phyloP scores from a whole-genome alignment of 768 basidiomycete genomes.

The Podaxis sp. region DNA sequence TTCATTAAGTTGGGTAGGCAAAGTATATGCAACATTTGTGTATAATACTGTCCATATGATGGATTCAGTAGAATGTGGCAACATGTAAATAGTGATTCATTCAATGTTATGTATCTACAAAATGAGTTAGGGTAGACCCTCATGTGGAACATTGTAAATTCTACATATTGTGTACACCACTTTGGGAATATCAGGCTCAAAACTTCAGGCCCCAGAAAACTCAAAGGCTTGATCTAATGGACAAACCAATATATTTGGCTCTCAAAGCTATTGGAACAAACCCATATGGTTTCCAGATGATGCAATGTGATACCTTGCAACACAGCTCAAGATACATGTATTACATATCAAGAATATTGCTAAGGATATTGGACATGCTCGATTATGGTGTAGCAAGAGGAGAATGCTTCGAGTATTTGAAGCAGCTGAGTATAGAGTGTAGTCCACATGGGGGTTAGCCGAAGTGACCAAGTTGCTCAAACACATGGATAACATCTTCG shows the following conservation, averaged over 20 bases:
- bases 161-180: conserved; percentile 3
- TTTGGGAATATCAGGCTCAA: not conserved
- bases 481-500: not conserved
- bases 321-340: not conserved
- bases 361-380: not conserved
- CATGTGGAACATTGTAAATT: conserved; percentile 5
- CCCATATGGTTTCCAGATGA: not conserved
- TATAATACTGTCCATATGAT: no score
- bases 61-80: no score
- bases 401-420: not conserved
- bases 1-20: no score
- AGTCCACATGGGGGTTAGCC: not conserved
- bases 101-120: no score
- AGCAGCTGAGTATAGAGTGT: conserved; percentile 1
- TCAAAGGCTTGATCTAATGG: conserved; percentile 6
- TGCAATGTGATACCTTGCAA: conserved; percentile 3
- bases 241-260: conserved; percentile 1
- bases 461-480: not conserved
- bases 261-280: not conserved
- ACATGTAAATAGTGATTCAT: no score
- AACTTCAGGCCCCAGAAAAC: not conserved
- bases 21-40: no score
- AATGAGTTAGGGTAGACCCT: not conserved
- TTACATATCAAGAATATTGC: conserved; percentile 2
- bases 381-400: not conserved